Evolutionary conservation across 1,284 basidiomycete genomes (phyloP).

Genomic region (Cryptococcus maquisensis): DNA sequence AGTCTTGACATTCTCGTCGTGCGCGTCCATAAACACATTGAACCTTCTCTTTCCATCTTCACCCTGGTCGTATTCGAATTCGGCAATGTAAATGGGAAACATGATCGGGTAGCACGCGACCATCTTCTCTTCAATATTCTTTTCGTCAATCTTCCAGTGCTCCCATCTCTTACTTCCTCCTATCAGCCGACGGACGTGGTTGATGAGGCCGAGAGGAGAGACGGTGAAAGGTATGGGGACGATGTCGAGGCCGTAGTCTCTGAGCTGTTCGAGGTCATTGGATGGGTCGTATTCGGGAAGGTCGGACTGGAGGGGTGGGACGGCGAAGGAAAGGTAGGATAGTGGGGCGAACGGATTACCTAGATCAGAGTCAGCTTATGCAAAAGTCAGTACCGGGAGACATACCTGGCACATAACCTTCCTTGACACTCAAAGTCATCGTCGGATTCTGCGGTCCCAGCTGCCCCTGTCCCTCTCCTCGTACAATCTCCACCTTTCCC

Average conservation of each 20-base stretch:
- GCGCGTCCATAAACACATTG: constrained; percentile 42
- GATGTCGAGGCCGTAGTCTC: constrained; percentile 62
- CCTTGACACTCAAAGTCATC: constrained; percentile 23
- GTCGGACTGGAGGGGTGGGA: constrained; percentile 30
- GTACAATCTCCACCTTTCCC: constrained; percentile 18
- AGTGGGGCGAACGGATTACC: constrained; percentile 47
- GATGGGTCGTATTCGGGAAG: constrained; percentile 35
- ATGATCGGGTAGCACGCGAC: constrained; percentile 46
- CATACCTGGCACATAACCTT: constrained; percentile 40
- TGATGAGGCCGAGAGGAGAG: constrained; percentile 32
- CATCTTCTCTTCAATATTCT: constrained; percentile 34
- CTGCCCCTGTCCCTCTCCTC: constrained; percentile 10
- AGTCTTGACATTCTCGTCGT: constrained; percentile 28
- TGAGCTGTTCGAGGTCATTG: constrained; percentile 54
- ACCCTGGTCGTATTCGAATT: constrained; percentile 33
- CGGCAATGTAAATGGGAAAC: constrained; percentile 46
- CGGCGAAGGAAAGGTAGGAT: constrained; percentile 42
- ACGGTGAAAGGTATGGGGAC: constrained; percentile 55
- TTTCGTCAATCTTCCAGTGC: constrained; percentile 23
- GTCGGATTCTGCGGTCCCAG: constrained; percentile 3
- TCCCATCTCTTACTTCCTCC: constrained; percentile 20
- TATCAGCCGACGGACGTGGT: constrained; percentile 24
- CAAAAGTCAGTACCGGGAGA: background rate
- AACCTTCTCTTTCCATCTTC: constrained; percentile 24
- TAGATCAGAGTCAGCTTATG: constrained; percentile 2